Evolutionary conservation across 2,329 filamentous ascomycete species (phyloP).

Genomic region (Colletotrichum lupini): DNA sequence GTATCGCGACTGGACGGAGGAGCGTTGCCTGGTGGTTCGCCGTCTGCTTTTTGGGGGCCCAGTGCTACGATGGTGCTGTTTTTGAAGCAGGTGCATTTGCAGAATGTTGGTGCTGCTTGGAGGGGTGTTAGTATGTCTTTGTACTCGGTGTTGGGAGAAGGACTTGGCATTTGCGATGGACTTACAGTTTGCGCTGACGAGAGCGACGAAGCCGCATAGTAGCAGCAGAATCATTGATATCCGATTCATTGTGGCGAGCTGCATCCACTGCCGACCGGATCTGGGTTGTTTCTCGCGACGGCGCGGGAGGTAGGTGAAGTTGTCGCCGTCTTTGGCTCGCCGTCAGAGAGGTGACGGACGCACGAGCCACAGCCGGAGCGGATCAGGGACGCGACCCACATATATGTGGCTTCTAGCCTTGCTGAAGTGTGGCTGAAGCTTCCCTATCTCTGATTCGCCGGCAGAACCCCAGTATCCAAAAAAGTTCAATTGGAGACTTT

Average conservation of each 20-base stretch:
- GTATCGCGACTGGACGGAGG: constrained; percentile 40
- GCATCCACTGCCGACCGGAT: not conserved
- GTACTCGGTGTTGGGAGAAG: not conserved
- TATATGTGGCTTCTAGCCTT: not conserved
- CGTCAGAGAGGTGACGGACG: not conserved
- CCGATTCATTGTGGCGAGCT: constrained; percentile 39
- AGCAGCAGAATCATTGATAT: constrained; percentile 50
- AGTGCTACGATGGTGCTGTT: constrained; percentile 76
- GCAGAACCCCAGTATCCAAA: constrained; percentile 29
- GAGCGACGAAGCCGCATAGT: constrained; percentile 47
- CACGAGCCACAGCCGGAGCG: constrained; percentile 14
- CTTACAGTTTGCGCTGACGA: constrained; percentile 57
- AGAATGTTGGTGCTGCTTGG: constrained; percentile 71
- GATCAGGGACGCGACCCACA: not conserved
- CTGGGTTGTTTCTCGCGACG: not conserved
- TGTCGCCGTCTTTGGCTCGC: constrained; percentile 11
- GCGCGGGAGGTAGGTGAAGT: not conserved
- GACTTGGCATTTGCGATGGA: constrained; percentile 12
- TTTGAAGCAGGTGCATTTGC: constrained; percentile 77
- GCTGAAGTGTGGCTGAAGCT: constrained; percentile 24
- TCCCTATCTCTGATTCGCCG: constrained; percentile 22
- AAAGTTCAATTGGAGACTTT: constrained; percentile 33
- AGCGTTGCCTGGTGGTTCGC: constrained; percentile 24
- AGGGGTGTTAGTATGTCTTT: constrained; percentile 35
- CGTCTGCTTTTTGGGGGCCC: constrained; percentile 53